Conservation (phyloP, 2,329 filamentous ascomycete genomes). For the Microcyclospora pomicola region DNA sequence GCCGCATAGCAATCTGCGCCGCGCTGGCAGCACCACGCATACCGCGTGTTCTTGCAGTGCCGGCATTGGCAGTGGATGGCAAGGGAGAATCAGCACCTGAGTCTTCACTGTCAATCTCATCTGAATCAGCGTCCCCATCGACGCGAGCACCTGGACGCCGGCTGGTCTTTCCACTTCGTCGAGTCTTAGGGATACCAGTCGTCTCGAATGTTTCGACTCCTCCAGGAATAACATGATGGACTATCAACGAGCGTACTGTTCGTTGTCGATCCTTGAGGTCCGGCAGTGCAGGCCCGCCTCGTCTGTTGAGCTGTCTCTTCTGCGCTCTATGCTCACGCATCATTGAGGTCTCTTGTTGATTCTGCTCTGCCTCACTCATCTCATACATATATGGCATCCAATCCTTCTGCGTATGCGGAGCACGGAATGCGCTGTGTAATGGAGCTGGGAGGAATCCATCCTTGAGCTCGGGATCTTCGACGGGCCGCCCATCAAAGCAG, state of each 20-base stretch:
- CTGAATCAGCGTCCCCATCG: conserved; percentile 59
- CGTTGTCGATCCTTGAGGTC: conserved; percentile 90
- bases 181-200: conserved; percentile 66
- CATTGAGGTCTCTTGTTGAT: conserved; percentile 82
- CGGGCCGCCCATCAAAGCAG: conserved; percentile 82
- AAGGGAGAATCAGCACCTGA: conserved; percentile 65
- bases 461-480: conserved; percentile 83
- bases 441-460: conserved; percentile 77
- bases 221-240: conserved; percentile 84
- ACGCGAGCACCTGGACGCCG: conserved; percentile 44
- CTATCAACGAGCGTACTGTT: conserved; percentile 81
- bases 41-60: conserved; percentile 72
- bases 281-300: conserved; percentile 84
- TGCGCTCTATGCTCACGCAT: conserved; percentile 86
- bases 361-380: conserved; percentile 76
- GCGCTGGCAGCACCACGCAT: conserved; percentile 80
- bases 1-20: conserved; percentile 73
- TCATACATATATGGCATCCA: conserved; percentile 90
- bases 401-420: conserved; percentile 85
- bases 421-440: conserved; percentile 68
- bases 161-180: conserved; percentile 27
- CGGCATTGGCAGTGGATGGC: conserved; percentile 34
- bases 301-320: conserved; percentile 86
- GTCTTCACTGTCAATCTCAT: conserved; percentile 85
- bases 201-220: conserved; percentile 69